Evolutionary conservation across 176 grass and related monocot genomes (phyloP).

Genomic region (Cocos nucifera): DNA sequence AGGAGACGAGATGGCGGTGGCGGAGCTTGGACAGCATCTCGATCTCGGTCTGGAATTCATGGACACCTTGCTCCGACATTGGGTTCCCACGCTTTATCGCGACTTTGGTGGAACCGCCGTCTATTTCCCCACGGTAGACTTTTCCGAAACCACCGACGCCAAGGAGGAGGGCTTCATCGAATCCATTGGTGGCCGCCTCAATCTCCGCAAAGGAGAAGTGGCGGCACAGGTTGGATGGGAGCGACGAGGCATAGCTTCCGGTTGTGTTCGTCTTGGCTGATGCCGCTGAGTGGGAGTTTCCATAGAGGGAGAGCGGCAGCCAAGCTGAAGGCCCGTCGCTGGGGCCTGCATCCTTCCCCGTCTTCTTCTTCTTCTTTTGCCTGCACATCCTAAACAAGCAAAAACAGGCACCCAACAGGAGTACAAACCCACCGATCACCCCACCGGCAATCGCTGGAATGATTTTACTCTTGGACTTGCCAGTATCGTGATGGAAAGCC

Average conservation of each 20-base stretch:
- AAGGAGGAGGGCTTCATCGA: conserved; percentile 45
- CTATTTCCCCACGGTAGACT: conserved; percentile 55
- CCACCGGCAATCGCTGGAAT: conserved; percentile 14
- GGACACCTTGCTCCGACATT: conserved; percentile 43
- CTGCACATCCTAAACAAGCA: conserved; percentile 22
- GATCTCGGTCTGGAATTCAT: conserved; percentile 75
- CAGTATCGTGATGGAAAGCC: background rate
- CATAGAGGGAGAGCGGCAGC: conserved; percentile 28
- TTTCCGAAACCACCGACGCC: conserved; percentile 71
- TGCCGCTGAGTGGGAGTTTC: conserved; percentile 18
- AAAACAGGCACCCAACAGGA: conserved; percentile 13
- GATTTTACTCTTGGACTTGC: background rate
- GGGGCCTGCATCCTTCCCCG: conserved; percentile 14
- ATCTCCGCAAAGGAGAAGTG: conserved; percentile 55
- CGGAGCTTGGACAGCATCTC: conserved; percentile 64
- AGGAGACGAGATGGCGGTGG: conserved; percentile 58
- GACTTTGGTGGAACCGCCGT: conserved; percentile 38
- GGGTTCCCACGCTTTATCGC: conserved; percentile 68
- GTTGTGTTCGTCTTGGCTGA: conserved; percentile 19
- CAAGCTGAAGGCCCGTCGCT: conserved; percentile 12
- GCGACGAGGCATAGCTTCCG: conserved; percentile 31
- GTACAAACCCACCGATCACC: conserved; percentile 14
- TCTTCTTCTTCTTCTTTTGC: conserved; percentile 47
- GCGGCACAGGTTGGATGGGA: conserved; percentile 41
- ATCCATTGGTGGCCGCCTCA: conserved; percentile 39